Base-by-base conservation (phyloP, 2,329 filamentous ascomycete genomes). In the Ascochyta clinopodiicola region DNA sequence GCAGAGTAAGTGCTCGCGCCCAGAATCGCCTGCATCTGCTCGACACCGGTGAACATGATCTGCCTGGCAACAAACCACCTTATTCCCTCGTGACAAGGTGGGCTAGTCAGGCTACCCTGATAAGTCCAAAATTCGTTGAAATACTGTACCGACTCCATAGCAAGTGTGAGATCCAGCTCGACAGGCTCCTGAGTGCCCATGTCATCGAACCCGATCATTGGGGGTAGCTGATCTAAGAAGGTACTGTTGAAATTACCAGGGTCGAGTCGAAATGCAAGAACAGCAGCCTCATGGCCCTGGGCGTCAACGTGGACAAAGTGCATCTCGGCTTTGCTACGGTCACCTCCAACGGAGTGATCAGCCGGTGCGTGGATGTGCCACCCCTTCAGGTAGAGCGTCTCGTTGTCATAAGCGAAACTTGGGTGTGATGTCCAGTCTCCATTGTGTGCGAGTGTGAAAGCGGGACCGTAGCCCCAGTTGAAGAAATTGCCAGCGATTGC, bases 311-410 rank as follows among this genome's bases (percentile, higher is more conserved):
- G 80, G 2, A 83, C 81, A 34, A 81, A 72, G 63, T 83, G 81
- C 19, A 83, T 66, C 60, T 83, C 81, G 32, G 79, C 79, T 56
- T 77, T 79, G 32, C 74, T 71, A 32, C 76, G 74, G 34, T 75
- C 69, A 31, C 77, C 77, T 42, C 76, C 70, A 4, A 83, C 74
- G 2, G 74, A 72, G 64, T 84, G 81, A 52, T 83, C 81, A 5
- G 80, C 79, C 0, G 81, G 81, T 0, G 79, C 64, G 61, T 84
- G 81, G 44, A 82, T 78, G 69, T 83, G 81, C 80, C 80, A 83
- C 42, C 80, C 79, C 36, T 70, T 74, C 8, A 83, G 71, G 63
- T 80, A 83, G 21, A 79, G 72, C 1, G 78, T 82, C 56, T 76
- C 69, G 64, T 80, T 77, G 47, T 81, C 78, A 64, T 77, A 82